Percentiles rank a stretch among this genome's conserved stretches.
Evolutionary conservation across 768 basidiomycete genomes (phyloP).

Genomic region (Auriscalpium microsporum): DNA sequence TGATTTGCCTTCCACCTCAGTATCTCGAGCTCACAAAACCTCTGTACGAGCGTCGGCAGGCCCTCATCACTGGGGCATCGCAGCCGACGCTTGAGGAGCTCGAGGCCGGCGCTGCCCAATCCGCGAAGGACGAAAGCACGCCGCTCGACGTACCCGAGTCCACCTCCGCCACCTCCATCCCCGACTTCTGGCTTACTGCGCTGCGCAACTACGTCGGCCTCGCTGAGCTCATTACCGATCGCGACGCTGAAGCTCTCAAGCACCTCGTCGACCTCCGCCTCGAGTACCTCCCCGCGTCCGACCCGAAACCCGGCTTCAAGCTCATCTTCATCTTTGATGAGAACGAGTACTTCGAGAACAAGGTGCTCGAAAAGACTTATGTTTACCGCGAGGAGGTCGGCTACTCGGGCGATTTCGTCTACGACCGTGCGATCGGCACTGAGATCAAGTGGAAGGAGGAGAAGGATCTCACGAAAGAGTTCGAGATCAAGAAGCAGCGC

Average conservation of each 20-base stretch:
- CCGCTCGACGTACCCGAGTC: slow-evolving; percentile 32
- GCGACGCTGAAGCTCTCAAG: slow-evolving; percentile 82
- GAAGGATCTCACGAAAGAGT: slow-evolving; percentile 94
- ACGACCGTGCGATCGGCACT: slow-evolving; percentile 87
- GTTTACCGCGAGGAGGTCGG: slow-evolving; percentile 86
- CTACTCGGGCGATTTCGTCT: slow-evolving; percentile 95
- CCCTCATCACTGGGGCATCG: slow-evolving; percentile 71
- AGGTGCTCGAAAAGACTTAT: slow-evolving; percentile 85
- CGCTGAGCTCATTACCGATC: slow-evolving; percentile 85
- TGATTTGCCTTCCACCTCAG: slow-evolving; percentile 27
- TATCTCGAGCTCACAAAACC: slow-evolving; percentile 74
- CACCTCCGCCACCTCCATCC: slow-evolving; percentile 46
- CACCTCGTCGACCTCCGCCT: slow-evolving; percentile 72
- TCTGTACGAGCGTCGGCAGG: slow-evolving; percentile 77
- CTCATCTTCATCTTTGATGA: slow-evolving; percentile 71
- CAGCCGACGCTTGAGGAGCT: slow-evolving; percentile 77
- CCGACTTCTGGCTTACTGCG: slow-evolving; percentile 98
- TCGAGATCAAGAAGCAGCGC: slow-evolving; percentile 98
- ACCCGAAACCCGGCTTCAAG: slow-evolving; percentile 85
- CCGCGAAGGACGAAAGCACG: slow-evolving; percentile 64
- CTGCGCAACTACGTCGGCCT: slow-evolving; percentile 86
- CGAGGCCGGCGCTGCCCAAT: slow-evolving; percentile 65
- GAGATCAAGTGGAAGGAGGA: slow-evolving; percentile 97
- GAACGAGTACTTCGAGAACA: slow-evolving; percentile 87
- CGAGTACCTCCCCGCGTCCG: slow-evolving; percentile 58